These are phyloP conservation scores for Melastoma candidum DNA, from an alignment of 441 rosid genomes.

Conservation along the genomic window DNA sequence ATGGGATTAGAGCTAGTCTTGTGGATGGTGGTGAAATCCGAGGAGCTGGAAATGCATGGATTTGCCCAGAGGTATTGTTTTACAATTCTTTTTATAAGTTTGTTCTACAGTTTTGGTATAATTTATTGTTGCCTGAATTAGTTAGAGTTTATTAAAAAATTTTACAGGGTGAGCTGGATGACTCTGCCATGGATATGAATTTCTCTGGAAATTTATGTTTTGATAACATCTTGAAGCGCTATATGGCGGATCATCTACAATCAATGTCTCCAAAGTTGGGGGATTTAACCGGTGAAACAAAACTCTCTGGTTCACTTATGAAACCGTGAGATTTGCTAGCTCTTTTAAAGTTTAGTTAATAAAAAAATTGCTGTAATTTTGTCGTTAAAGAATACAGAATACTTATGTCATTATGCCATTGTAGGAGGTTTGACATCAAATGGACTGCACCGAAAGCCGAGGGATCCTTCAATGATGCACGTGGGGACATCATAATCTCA, in stretches of 20 bases:
- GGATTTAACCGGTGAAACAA: slow-evolving; percentile 92
- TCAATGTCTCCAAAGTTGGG: slow-evolving; percentile 68
- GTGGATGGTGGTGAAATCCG: slow-evolving; percentile 99
- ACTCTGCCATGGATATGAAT: slow-evolving; percentile 84
- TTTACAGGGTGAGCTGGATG: slow-evolving; percentile 93
- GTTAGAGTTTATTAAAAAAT: slow-evolving; percentile 12
- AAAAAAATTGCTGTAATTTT: neutral
- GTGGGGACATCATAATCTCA: slow-evolving; percentile 93
- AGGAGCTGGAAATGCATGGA: slow-evolving; percentile 99
- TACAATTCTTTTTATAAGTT: slow-evolving; percentile 7
- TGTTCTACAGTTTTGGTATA: slow-evolving; percentile 5
- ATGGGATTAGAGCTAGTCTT: slow-evolving; percentile 98
- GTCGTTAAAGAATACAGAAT: slow-evolving; percentile 9
- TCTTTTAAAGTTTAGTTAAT: neutral
- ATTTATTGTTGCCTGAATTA: slow-evolving; percentile 12
- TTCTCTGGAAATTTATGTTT: slow-evolving; percentile 80
- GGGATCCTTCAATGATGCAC: slow-evolving; percentile 96
- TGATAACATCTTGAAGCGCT: slow-evolving; percentile 77
- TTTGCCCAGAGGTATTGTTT: slow-evolving; percentile 81
- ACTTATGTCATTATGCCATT: slow-evolving; percentile 13
- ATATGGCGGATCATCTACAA: slow-evolving; percentile 62
- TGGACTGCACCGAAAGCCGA: slow-evolving; percentile 99
- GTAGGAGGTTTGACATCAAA: slow-evolving; percentile 95
- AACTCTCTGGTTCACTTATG: slow-evolving; percentile 91
- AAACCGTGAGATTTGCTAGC: slow-evolving; percentile 56